Evolutionary conservation across 2,329 filamentous ascomycete species (phyloP), one percentile per base, ranked within the genome.

Genomic region (Apiospora saccharicola): DNA sequence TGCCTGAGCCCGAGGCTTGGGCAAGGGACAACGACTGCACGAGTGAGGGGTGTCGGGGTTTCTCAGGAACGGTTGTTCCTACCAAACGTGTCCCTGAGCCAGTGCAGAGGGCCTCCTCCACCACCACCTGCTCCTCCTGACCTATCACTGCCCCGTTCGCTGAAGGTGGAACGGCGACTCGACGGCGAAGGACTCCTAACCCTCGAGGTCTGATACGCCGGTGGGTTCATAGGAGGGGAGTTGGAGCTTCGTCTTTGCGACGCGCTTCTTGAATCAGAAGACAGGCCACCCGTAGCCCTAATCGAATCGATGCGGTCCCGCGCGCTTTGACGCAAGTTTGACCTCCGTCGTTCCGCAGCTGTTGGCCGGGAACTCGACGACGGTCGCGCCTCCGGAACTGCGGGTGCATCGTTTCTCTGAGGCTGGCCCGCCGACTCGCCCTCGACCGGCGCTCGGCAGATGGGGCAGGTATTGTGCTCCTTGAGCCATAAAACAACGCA

Each of bases 401-500:
- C 47, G 22, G 34, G 51, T 8, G 41, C 46, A 30, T 24, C 49
- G 19, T 22, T 47, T 47, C 34, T 51, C 24, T 49, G 26, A 30
- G 61, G n/a, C 51, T 67, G 49, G 41, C 44, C 67, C 24, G 37
- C n/a, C 12, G 69, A 44, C 16, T 44, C 64, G 51, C 64, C 67
- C 13, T 89, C 87, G 51, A 90, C 87, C 3, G 89, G 80, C 22
- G 88, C 88, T 51, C 93, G 89, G 79, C 93, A 96, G 70, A 95
- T 92, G 1, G 96, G 96, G 78, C 96, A 98, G 0, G 95, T 98
- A 78, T 98, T 95, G 82, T 98, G 95, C 82, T 97, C 93, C 77
- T 89, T 90, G 70, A 98, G 84, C 96, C 96, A 98, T 69, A 93
- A 86, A 34, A 90, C 88, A 46, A 96, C 93, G 78, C 96, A 98